Evolutionary conservation across 2,329 filamentous ascomycete genomes (phyloP).

Genomic region (Ustulina deusta): DNA sequence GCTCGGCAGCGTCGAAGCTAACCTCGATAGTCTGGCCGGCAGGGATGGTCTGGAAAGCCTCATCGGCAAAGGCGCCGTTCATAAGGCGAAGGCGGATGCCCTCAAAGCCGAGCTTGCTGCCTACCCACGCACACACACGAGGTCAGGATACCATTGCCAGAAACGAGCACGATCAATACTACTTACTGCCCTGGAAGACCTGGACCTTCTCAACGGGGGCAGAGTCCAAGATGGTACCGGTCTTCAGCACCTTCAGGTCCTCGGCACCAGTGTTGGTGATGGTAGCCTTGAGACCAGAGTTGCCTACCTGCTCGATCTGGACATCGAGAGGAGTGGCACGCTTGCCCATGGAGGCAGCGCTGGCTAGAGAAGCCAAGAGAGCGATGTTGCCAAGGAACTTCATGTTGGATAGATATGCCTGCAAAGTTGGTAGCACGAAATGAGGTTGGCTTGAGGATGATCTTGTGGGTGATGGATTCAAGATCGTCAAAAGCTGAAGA

Average conservation of each 20-base stretch:
- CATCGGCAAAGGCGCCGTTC: slow-evolving; percentile 58
- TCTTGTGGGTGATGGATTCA: slow-evolving; percentile 39
- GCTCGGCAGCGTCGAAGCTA: slow-evolving; percentile 66
- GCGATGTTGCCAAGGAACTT: slow-evolving; percentile 55
- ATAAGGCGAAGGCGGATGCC: slow-evolving; percentile 65
- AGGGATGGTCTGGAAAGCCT: slow-evolving; percentile 63
- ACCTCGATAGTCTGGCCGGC: slow-evolving; percentile 64
- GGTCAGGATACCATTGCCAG: slow-evolving; percentile 1
- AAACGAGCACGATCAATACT: not conserved
- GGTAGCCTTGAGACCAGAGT: slow-evolving; percentile 65
- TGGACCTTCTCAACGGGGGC: slow-evolving; percentile 66
- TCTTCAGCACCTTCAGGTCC: slow-evolving; percentile 64
- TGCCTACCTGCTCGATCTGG: slow-evolving; percentile 61
- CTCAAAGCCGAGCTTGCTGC: slow-evolving; percentile 48
- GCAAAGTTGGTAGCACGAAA: slow-evolving; percentile 21
- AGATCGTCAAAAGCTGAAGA: slow-evolving; percentile 32
- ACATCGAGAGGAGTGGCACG: slow-evolving; percentile 58
- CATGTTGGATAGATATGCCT: slow-evolving; percentile 50
- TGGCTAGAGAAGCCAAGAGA: slow-evolving; percentile 53
- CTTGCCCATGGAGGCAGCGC: slow-evolving; percentile 54
- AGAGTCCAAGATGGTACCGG: slow-evolving; percentile 65
- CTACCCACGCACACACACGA: slow-evolving; percentile 22
- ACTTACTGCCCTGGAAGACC: slow-evolving; percentile 61
- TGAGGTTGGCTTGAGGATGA: slow-evolving; percentile 37
- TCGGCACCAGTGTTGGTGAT: slow-evolving; percentile 65